Percentiles rank a stretch among this genome's conserved stretches.
These are phyloP conservation scores for Hypholoma fasciculare DNA, from an alignment of 768 basidiomycete genomes.

Conservation along the genomic window DNA sequence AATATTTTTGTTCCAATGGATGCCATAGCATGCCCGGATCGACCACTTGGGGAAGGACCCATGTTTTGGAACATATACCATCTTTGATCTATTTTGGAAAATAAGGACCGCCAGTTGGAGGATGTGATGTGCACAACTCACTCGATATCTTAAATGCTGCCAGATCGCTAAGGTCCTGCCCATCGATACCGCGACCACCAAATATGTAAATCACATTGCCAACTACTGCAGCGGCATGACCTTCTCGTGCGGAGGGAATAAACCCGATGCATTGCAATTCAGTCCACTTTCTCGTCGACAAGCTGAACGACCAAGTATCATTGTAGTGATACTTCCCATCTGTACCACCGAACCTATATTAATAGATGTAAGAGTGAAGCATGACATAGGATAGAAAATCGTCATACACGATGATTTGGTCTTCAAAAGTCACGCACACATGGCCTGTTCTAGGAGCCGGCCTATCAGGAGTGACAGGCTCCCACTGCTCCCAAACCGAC, in stretches of 20 bases:
- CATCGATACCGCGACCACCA: conserved; percentile 95
- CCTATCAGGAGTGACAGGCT: conserved; percentile 56
- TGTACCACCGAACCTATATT: conserved; percentile 87
- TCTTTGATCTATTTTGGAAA: conserved; percentile 68
- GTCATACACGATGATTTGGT: conserved; percentile 81
- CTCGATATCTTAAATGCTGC: conserved; percentile 98
- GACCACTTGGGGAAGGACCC: conserved; percentile 91
- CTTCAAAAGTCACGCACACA: conserved; percentile 78
- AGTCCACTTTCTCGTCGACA: conserved; percentile 78
- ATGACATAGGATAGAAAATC: neutral
- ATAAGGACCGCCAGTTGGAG: neutral
- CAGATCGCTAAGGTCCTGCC: conserved; percentile 91
- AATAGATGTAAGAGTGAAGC: conserved; percentile 1
- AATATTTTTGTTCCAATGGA: conserved; percentile 86
- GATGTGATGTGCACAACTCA: conserved; percentile 41
- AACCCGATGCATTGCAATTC: conserved; percentile 96
- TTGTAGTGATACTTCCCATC: conserved; percentile 99
- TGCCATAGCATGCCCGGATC: conserved; percentile 99
- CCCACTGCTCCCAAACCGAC: conserved; percentile 81
- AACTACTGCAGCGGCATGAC: conserved; percentile 93
- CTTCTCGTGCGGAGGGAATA: conserved; percentile 93
- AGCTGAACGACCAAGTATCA: conserved; percentile 95
- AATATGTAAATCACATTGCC: conserved; percentile 98
- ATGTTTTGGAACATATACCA: conserved; percentile 99
- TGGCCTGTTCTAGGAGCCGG: conserved; percentile 92